Percentiles rank a stretch among this genome's conserved stretches.
Evolutionary conservation across 352 stramenopile species (phyloP).

Genomic region (Globisporangium parvum): DNA sequence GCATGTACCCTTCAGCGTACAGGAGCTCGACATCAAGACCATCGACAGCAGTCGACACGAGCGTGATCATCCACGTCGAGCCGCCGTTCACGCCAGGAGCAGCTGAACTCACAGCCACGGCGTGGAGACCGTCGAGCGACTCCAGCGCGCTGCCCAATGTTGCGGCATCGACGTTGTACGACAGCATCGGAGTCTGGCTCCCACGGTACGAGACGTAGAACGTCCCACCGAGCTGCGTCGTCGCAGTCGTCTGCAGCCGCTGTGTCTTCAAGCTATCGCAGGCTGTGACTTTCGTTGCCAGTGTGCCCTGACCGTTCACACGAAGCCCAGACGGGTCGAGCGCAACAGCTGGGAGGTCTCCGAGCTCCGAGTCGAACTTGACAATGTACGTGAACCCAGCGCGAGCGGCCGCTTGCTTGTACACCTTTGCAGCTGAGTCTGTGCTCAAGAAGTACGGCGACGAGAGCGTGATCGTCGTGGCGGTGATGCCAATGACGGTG

Average conservation of each 20-base stretch:
- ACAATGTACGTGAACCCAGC: slow-evolving; percentile 68
- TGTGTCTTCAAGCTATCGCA: slow-evolving; percentile 86
- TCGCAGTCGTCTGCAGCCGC: slow-evolving; percentile 44
- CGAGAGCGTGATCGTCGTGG: slow-evolving; percentile 79
- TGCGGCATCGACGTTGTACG: slow-evolving; percentile 45
- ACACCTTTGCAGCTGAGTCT: slow-evolving; percentile 52
- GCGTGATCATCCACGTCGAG: slow-evolving; percentile 82
- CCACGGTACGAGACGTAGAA: slow-evolving; percentile 83
- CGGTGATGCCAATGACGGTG: slow-evolving; percentile 59
- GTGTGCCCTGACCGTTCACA: slow-evolving; percentile 20
- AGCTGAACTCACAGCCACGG: slow-evolving; percentile 42
- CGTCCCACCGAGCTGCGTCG: slow-evolving; percentile 57
- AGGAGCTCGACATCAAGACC: slow-evolving; percentile 39
- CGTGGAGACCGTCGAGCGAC: slow-evolving; percentile 66
- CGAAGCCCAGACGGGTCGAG: slow-evolving; percentile 50
- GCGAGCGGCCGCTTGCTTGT: slow-evolving; percentile 59
- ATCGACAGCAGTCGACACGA: slow-evolving; percentile 62
- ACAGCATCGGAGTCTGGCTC: slow-evolving; percentile 66
- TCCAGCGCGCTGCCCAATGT: slow-evolving; percentile 59
- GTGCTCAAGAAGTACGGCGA: slow-evolving; percentile 74
- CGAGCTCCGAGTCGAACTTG: slow-evolving; percentile 67
- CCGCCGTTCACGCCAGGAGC: slow-evolving; percentile 34
- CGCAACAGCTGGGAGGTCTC: slow-evolving; percentile 46
- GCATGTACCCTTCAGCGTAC: slow-evolving; percentile 81
- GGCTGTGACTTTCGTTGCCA: slow-evolving; percentile 55